phyloP scores from a whole-genome alignment of 2,329 filamentous ascomycete species.

The Neoarthrinium moseri region DNA sequence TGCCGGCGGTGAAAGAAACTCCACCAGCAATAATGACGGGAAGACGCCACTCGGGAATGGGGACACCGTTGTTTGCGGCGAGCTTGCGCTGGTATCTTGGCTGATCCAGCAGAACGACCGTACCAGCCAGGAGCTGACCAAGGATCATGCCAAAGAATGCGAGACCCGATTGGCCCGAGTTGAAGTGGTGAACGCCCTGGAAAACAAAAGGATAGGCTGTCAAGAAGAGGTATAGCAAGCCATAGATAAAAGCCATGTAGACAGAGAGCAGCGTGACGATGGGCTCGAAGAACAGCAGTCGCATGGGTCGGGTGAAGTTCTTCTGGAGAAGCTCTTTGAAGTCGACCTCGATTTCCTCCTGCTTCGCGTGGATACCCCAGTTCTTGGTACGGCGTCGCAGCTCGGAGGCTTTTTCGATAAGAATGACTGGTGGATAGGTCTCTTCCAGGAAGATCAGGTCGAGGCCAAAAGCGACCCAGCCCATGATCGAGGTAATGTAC shows the following conservation, averaged over 20 bases:
- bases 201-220: conserved; percentile 85
- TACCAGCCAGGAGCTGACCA: conserved; percentile 68
- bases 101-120: conserved; percentile 61
- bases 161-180: conserved; percentile 67
- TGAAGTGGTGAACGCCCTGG: conserved; percentile 68
- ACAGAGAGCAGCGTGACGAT: conserved; percentile 67
- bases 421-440: conserved; percentile 68
- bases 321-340: conserved; percentile 61
- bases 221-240: conserved; percentile 75
- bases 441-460: conserved; percentile 65
- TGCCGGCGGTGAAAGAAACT: conserved; percentile 58
- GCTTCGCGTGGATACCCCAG: conserved; percentile 71
- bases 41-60: conserved; percentile 66
- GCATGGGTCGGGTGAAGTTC: conserved; percentile 66
- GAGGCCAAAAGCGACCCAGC: conserved; percentile 56
- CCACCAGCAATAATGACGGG: conserved; percentile 61
- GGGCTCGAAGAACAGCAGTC: conserved; percentile 66
- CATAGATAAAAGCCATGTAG: conserved; percentile 76
- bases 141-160: conserved; percentile 83
- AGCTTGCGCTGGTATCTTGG: conserved; percentile 69
- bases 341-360: conserved; percentile 70
- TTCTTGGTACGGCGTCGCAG: conserved; percentile 63
- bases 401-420: conserved; percentile 59
- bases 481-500: conserved; percentile 63
- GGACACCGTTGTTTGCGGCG: conserved; percentile 63